These are phyloP conservation scores for Globisporangium nagaii DNA, from an alignment of 352 stramenopile species.

Conservation along the genomic window DNA sequence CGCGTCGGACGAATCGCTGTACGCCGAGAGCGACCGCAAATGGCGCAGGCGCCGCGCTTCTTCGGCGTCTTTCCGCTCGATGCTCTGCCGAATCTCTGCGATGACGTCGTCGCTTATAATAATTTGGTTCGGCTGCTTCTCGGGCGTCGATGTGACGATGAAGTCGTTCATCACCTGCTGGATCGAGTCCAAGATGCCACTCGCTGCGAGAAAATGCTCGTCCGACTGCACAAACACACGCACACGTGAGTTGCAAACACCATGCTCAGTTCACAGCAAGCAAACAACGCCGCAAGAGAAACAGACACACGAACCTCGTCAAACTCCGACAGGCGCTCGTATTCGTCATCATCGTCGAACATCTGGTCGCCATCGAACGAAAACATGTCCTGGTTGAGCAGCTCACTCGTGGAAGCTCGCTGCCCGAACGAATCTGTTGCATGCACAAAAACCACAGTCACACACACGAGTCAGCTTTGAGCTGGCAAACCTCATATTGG, in stretches of 20 bases:
- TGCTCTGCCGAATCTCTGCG: constrained; percentile 50
- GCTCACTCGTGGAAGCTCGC: constrained; percentile 30
- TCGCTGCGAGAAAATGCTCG: constrained; percentile 66
- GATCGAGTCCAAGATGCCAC: constrained; percentile 73
- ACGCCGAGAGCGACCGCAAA: constrained; percentile 18
- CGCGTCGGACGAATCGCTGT: constrained; percentile 7
- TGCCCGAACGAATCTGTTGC: constrained; percentile 35
- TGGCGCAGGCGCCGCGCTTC: constrained; percentile 23
- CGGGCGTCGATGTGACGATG: constrained; percentile 18
- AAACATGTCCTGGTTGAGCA: constrained; percentile 26
- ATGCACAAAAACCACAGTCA: background rate
- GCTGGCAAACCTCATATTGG: background rate
- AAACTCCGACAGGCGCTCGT: constrained; percentile 67
- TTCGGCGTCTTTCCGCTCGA: constrained; percentile 20
- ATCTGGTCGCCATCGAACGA: constrained; percentile 38
- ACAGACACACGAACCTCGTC: constrained; percentile 41
- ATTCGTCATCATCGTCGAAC: constrained; percentile 39
- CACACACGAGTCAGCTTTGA: background rate
- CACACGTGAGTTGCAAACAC: background rate
- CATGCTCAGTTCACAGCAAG: too few relatives aligned
- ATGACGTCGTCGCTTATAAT: constrained; percentile 75
- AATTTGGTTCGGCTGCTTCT: constrained; percentile 34
- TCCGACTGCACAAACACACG: constrained; percentile 36
- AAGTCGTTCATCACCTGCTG: constrained; percentile 76
- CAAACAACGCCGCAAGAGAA: too few relatives aligned